Evolutionary conservation across 2,329 filamentous ascomycete species (phyloP), one percentile per base, ranked within the genome.

Genomic region (Microdochium nivale): DNA sequence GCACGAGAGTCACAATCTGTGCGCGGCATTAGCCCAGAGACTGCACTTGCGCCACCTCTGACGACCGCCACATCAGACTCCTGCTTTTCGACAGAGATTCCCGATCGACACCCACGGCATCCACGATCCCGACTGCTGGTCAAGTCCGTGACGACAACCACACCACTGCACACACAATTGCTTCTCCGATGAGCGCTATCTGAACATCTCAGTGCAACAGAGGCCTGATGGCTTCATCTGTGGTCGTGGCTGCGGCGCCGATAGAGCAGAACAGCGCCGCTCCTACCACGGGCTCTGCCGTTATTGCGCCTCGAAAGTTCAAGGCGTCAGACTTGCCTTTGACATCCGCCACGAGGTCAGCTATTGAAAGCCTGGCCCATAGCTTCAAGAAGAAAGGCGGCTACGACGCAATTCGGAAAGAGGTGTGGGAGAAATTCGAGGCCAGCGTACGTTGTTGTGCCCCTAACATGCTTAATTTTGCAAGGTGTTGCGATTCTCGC

Each of bases 331-430:
- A 92, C 59, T 75, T 92, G 19, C 88, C 88, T 1, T 70, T 91
- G 21, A 80, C 86, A 4, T 86, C 84, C 2, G 78, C 82, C n/a
- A 88, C 88, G 50, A 78, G 86, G 56, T 78, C 80, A 1, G 83
- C 85, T 1, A 89, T 92, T 52, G 87, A 91, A 59, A 79, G 77
- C 16, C 77, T 92, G 23, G 80, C 87, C n/a, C 84, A 88, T 63
- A 85, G 80, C 11, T 92, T 91, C 72, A 91, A 91, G 70, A 92
- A 91, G 71, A 90, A 89, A 67, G 88, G 88, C 54, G 86, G 87
- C 52, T 94, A 91, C 63, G 88, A 94, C 67, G 73, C 78, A 14
- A 79, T 91, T 56, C 83, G 88, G 55, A 91, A 90, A 64, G 79
- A 87, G 60, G 77, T 88, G 11, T 90, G 87, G 79, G 81, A 87